Evolutionary conservation across 768 basidiomycete genomes (phyloP), one percentile per base, ranked within the genome.

Genomic region (Favolaschia claudopus): DNA sequence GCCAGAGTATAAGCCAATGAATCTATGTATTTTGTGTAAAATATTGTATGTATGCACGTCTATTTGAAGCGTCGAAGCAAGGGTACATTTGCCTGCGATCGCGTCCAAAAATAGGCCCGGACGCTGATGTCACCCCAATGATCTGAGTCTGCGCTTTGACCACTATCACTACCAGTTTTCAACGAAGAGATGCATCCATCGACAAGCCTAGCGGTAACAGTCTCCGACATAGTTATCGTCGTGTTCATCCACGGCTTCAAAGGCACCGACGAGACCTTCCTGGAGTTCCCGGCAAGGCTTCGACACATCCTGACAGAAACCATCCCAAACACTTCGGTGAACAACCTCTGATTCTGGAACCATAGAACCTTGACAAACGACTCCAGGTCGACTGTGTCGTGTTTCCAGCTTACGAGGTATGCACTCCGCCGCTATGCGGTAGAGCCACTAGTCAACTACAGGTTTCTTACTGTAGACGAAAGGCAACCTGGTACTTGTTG

Each of bases 371-470:
- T 27, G 25, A 24, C 10, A 17, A 48, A 4, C 14, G 5, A 19
- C 74, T 85, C 5, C 68, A 69, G 29, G 86, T 92, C 10, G 91
- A 96, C 70, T 89, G 84, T 59, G 74, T 89, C n/a, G 79, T 93
- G 14, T 97, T 96, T 68, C 95, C 95, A 22, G 88, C 87, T 2
- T 98, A 96, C 65, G 92, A 97, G 82, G 92, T 91, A 63, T 57
- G 78, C 56, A 17, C 10, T 32, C 24, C 25, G 10, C 7, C 34
- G 31, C 31, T 40, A 17, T 29, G 20, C 31, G 19, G 15, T 27
- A 44, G 13, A 17, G 13, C 3, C 27, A 24, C 14, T 13, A 24
- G 7, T n/a, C 24, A 22, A 47, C 19, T 20, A 17, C 13, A 39
- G 44, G 40, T 58, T 64, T 31, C 36, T 32, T 59, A 29, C 34